Percentiles rank a stretch among this genome's conserved stretches.
Evolutionary conservation across 495 filamentous ascomycete genomes (phyloP).

Genomic region (Talaromyces wortmannii): DNA sequence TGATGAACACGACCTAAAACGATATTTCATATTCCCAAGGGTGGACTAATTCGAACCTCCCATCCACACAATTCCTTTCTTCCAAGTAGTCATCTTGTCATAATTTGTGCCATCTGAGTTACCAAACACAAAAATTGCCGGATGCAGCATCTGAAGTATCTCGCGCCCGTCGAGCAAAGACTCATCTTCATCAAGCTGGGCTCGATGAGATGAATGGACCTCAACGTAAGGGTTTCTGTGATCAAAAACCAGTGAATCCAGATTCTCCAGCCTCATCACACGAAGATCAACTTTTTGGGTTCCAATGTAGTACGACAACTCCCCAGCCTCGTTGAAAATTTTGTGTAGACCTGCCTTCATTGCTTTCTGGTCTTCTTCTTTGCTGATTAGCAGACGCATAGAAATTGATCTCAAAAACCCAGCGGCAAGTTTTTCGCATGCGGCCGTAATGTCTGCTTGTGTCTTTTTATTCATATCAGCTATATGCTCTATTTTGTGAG

Average conservation of each 20-base stretch:
- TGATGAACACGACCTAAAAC: too few species aligned
- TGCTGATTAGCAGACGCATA: background rate
- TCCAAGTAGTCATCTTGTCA: background rate
- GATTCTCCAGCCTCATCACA: background rate
- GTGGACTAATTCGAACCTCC: background rate
- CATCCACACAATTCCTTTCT: background rate
- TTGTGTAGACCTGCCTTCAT: background rate
- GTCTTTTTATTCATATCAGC: background rate
- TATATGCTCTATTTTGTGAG: background rate
- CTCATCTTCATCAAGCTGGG: background rate
- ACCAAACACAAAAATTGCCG: background rate
- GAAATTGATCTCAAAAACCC: background rate
- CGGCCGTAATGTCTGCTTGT: background rate
- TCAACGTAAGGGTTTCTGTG: background rate
- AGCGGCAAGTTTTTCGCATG: background rate
- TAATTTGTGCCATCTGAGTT: background rate
- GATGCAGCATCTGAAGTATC: background rate
- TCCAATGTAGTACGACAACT: background rate
- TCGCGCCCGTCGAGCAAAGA: background rate
- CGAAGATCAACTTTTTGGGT: background rate
- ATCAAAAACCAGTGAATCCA: background rate
- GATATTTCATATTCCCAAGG: background rate
- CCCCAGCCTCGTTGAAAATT: background rate
- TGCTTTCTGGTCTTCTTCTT: background rate
- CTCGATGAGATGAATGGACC: background rate